Evolutionary conservation across 2,329 filamentous ascomycete genomes (phyloP).

Genomic region (Neofusicoccum sp.): DNA sequence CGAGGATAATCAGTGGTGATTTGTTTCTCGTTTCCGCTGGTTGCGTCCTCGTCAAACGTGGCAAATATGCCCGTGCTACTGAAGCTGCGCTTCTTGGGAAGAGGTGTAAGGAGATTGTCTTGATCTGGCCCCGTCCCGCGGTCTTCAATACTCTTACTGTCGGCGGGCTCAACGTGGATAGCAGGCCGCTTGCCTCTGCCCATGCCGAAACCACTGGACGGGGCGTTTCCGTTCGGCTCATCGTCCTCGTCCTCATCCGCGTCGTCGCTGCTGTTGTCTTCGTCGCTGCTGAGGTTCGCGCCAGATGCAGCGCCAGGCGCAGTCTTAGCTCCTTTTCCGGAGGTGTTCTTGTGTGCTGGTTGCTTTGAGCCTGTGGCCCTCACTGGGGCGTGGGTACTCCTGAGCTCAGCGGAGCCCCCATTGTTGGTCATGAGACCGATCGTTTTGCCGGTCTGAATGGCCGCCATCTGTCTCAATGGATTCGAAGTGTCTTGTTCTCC

Average conservation of each 20-base stretch:
- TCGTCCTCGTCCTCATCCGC: conserved; percentile 36
- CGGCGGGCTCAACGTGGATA: conserved; percentile 35
- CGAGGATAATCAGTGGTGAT: conserved; percentile 30
- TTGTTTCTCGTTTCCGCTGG: conserved; percentile 17
- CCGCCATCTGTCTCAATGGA: conserved; percentile 7
- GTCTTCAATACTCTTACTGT: conserved; percentile 27
- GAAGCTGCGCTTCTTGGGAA: conserved; percentile 38
- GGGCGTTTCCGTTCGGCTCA: conserved; percentile 31
- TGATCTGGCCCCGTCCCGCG: conserved; percentile 24
- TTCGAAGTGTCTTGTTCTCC: not conserved
- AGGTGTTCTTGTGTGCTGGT: not conserved
- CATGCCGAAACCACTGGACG: conserved; percentile 34
- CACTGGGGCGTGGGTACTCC: not conserved
- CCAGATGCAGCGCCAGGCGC: conserved; percentile 12
- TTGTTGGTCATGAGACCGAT: conserved; percentile 4
- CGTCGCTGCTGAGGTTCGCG: conserved; percentile 16
- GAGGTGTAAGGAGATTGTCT: conserved; percentile 25
- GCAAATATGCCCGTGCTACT: conserved; percentile 41
- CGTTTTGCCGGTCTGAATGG: not conserved
- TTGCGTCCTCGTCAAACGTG: conserved; percentile 29
- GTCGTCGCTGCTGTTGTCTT: conserved; percentile 23
- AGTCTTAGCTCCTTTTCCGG: not conserved
- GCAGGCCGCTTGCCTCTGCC: conserved; percentile 36
- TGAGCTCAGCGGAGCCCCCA: not conserved
- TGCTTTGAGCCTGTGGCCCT: not conserved